phyloP scores from a whole-genome alignment of 108 stramenopile species.

The Bacterosira constricta region DNA sequence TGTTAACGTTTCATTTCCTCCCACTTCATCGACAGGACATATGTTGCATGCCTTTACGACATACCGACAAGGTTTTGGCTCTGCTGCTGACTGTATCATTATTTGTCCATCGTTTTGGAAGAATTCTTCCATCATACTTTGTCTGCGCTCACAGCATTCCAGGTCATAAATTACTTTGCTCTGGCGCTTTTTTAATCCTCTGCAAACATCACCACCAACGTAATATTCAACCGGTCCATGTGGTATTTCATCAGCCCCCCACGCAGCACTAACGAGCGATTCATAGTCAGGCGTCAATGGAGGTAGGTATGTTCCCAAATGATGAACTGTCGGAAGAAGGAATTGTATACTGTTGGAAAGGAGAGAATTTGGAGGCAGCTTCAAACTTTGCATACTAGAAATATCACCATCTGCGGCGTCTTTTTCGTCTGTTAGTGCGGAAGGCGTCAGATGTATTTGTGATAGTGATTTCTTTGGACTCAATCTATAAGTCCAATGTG shows the following conservation, averaged over 20 bases:
- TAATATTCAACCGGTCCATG: slow-evolving; percentile 36
- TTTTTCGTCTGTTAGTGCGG: background rate
- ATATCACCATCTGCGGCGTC: background rate
- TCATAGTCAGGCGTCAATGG: slow-evolving; percentile 4
- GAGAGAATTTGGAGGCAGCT: slow-evolving; percentile 24
- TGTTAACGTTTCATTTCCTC: background rate
- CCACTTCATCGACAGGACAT: slow-evolving; percentile 9
- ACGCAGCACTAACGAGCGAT: slow-evolving; percentile 8
- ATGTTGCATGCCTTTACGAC: slow-evolving; percentile 19
- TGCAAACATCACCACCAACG: slow-evolving; percentile 25
- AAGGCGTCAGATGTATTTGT: slow-evolving; percentile 9
- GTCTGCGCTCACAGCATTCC: slow-evolving; percentile 30
- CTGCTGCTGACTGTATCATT: slow-evolving; percentile 22
- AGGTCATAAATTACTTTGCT: slow-evolving; percentile 45
- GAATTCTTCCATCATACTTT: slow-evolving; percentile 35
- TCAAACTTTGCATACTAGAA: background rate
- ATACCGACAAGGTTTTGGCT: slow-evolving; percentile 38
- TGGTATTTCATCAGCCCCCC: slow-evolving; percentile 22
- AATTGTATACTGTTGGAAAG: slow-evolving; percentile 31
- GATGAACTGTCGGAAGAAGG: background rate
- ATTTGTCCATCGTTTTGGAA: slow-evolving; percentile 23
- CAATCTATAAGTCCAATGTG: slow-evolving; percentile 45
- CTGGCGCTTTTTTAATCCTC: slow-evolving; percentile 4
- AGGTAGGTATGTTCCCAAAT: slow-evolving; percentile 25
- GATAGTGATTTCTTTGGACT: slow-evolving; percentile 16